Evolutionary conservation across 2,329 filamentous ascomycete genomes (phyloP).

Genomic region (Penicillium janthinellum): DNA sequence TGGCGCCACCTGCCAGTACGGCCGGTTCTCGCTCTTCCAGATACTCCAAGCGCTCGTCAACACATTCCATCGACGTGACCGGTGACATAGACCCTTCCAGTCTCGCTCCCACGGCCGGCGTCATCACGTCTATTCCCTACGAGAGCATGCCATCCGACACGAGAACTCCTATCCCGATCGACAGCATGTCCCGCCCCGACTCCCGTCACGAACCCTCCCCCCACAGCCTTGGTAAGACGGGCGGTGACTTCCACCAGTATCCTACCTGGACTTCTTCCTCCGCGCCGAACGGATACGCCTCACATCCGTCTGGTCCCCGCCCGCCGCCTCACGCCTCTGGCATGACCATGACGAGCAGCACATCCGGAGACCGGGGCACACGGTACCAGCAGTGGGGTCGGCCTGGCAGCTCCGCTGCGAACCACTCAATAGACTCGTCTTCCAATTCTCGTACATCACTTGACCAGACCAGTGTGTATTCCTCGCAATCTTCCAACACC

Average conservation of each 20-base stretch:
- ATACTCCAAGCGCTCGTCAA: constrained; percentile 71
- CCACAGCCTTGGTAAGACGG: constrained; percentile 78
- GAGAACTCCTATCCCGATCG: constrained; percentile 70
- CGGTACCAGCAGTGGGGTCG: constrained; percentile 78
- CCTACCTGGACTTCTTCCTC: constrained; percentile 66
- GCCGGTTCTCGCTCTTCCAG: constrained; percentile 71
- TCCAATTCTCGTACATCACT: constrained; percentile 59
- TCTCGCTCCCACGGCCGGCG: constrained; percentile 74
- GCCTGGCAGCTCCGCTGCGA: constrained; percentile 58
- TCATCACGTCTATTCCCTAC: constrained; percentile 87
- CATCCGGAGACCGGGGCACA: constrained; percentile 67
- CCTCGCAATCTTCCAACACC: constrained; percentile 60
- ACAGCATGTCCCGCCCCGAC: constrained; percentile 70
- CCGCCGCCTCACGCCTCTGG: constrained; percentile 58
- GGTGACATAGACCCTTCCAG: constrained; percentile 61
- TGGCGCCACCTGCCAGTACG: constrained; percentile 64
- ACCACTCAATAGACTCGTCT: constrained; percentile 57
- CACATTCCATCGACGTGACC: constrained; percentile 70
- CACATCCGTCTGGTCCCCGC: constrained; percentile 63
- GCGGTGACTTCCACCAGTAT: constrained; percentile 85
- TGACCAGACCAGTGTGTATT: constrained; percentile 68
- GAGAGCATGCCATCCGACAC: constrained; percentile 68
- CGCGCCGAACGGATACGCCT: constrained; percentile 51
- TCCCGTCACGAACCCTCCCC: constrained; percentile 72
- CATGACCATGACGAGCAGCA: constrained; percentile 70